These are phyloP conservation scores for Vitis hybrid DNA, from an alignment of 177 flowering plant genomes.

Conservation along the genomic window DNA sequence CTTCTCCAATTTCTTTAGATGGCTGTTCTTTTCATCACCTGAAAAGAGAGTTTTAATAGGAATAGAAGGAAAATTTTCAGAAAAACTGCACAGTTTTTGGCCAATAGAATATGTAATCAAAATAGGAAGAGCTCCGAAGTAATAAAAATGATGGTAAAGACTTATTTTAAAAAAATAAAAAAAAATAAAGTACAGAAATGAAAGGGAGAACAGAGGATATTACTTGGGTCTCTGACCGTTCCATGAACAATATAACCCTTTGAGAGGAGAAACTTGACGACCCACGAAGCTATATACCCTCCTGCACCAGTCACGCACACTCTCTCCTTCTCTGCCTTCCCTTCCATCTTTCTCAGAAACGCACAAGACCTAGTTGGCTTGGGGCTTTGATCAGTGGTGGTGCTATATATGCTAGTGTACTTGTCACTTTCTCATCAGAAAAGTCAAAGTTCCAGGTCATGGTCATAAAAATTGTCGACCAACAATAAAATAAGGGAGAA, in stretches of 20 bases:
- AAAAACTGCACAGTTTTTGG: neutral
- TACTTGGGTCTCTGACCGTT: slow-evolving; percentile 32
- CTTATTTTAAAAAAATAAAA: neutral
- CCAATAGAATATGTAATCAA: too few relatives aligned
- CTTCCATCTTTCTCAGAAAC: neutral
- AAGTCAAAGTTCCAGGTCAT: too few relatives aligned
- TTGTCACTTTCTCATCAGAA: too few relatives aligned
- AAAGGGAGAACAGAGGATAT: neutral
- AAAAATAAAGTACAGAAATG: neutral
- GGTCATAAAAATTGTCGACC: accelerated
- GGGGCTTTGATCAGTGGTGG: too few relatives aligned
- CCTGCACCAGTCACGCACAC: slow-evolving; percentile 21
- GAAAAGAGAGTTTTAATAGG: neutral
- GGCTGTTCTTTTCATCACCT: slow-evolving; percentile 36
- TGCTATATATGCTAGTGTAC: too few relatives aligned
- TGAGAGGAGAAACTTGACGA: slow-evolving; percentile 13
- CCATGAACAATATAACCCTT: slow-evolving; percentile 30
- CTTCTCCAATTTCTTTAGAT: slow-evolving; percentile 31
- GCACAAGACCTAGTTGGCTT: too few relatives aligned
- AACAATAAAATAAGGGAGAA: too few relatives aligned
- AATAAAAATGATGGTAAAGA: neutral
- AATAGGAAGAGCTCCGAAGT: neutral
- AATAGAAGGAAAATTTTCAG: neutral
- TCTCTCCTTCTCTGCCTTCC: slow-evolving; percentile 9
- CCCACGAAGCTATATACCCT: slow-evolving; percentile 19